These are phyloP conservation scores for Mariannaea elegans DNA, from an alignment of 2,329 filamentous ascomycete species.

Conservation along the genomic window DNA sequence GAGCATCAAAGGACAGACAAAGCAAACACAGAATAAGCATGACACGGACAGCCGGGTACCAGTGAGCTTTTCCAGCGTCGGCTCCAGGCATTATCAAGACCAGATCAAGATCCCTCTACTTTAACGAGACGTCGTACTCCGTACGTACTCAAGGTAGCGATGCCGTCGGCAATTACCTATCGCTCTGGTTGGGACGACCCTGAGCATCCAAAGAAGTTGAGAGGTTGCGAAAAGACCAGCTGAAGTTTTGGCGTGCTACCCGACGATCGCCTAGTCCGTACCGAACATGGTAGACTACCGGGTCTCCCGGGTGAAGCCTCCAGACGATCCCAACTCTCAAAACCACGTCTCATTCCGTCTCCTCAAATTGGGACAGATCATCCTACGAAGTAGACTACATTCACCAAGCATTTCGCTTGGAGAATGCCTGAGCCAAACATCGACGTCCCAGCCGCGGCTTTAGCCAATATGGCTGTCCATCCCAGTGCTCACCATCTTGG, in stretches of 20 bases:
- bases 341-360: not conserved
- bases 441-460: constrained; percentile 11
- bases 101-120: too few relatives aligned
- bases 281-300: too few relatives aligned
- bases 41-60: not conserved
- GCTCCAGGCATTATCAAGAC: not conserved
- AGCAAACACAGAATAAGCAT: constrained; percentile 19
- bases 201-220: not conserved
- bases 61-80: not conserved
- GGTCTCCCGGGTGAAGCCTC: not conserved
- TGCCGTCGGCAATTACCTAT: constrained; percentile 15
- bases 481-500: not conserved
- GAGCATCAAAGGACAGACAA: constrained; percentile 5
- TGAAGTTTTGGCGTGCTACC: not conserved
- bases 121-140: too few relatives aligned
- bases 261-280: too few relatives aligned
- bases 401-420: constrained; percentile 1
- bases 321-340: not conserved
- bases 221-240: not conserved
- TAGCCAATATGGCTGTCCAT: constrained; percentile 7
- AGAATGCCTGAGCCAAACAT: constrained; percentile 7
- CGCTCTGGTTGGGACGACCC: not conserved
- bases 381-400: not conserved
- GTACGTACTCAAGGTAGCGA: too few relatives aligned
- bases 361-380: not conserved